Conservation (phyloP, 2,329 filamentous ascomycete genomes). For the Pseudogymnoascus sp. region DNA sequence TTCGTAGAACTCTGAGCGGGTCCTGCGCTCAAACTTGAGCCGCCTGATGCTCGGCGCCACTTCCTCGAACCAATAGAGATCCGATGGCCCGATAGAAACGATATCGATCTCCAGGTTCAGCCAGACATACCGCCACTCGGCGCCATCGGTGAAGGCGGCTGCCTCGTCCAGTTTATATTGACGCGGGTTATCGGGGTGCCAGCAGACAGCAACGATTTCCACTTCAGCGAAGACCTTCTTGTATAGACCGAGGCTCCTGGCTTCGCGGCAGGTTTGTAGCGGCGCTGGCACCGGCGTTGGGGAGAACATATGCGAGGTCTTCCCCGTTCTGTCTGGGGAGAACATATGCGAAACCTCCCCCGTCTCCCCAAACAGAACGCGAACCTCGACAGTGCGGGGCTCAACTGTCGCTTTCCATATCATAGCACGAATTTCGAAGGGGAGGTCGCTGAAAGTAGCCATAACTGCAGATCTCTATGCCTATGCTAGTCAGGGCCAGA, state of each 20-base stretch:
- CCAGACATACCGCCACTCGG: slow-evolving; percentile 15
- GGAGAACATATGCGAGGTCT: slow-evolving; percentile 2
- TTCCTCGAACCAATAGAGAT: background rate
- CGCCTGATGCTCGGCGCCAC: background rate
- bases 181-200: too few species aligned
- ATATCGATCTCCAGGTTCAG: slow-evolving; percentile 18
- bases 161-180: background rate
- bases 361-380: too few species aligned
- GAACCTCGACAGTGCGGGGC: background rate
- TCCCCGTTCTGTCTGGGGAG: too few species aligned
- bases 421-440: background rate
- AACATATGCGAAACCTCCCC: too few species aligned
- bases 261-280: slow-evolving; percentile 17
- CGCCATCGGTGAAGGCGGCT: background rate
- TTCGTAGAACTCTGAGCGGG: too few species aligned
- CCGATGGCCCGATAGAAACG: slow-evolving; percentile 13
- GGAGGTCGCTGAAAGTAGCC: background rate
- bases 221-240: slow-evolving; percentile 13
- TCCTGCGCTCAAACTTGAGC: background rate
- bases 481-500: background rate
- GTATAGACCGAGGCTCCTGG: slow-evolving; percentile 15
- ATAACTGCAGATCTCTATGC: background rate
- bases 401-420: background rate
- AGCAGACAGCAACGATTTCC: background rate
- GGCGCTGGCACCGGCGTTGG: slow-evolving; percentile 15